Conservation (phyloP, 441 rosid species). For the Jatropha multifida region DNA sequence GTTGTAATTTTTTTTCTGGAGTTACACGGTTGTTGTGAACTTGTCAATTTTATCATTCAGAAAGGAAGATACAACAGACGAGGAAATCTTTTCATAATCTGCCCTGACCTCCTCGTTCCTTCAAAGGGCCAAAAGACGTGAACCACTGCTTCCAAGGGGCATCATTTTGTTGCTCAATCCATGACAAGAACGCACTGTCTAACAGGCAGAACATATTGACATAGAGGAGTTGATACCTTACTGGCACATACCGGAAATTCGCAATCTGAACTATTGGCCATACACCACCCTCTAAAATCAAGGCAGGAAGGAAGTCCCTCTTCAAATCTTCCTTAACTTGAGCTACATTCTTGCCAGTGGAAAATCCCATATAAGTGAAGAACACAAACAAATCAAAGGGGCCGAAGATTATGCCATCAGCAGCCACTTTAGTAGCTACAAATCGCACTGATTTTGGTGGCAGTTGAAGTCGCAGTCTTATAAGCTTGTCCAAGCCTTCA, state of each 20-base stretch:
- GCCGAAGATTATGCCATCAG: constrained; percentile 86
- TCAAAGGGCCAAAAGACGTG: constrained; percentile 46
- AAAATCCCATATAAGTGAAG: constrained; percentile 93
- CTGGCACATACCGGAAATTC: constrained; percentile 83
- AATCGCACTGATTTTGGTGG: constrained; percentile 69
- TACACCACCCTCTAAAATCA: constrained; percentile 81
- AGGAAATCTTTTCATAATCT: constrained; percentile 34
- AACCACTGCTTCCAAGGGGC: constrained; percentile 97
- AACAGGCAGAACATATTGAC: constrained; percentile 89
- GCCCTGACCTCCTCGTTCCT: constrained; percentile 56
- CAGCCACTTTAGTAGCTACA: constrained; percentile 83
- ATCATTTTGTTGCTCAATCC: constrained; percentile 94
- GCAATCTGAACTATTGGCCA: constrained; percentile 93
- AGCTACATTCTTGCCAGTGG: constrained; percentile 61
- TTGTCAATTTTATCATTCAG: constrained; percentile 14
- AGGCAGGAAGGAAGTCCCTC: constrained; percentile 94
- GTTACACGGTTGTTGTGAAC: constrained; percentile 14
- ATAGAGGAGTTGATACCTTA: constrained; percentile 91
- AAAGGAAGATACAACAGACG: background rate
- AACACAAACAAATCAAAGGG: constrained; percentile 82
- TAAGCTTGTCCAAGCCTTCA: constrained; percentile 77
- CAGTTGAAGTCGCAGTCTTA: constrained; percentile 60
- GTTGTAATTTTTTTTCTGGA: constrained; percentile 7
- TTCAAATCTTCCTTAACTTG: constrained; percentile 86
- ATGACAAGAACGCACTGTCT: constrained; percentile 89